phyloP scores from a whole-genome alignment of 306 rosid species.

The Adenanthera pavonina region DNA sequence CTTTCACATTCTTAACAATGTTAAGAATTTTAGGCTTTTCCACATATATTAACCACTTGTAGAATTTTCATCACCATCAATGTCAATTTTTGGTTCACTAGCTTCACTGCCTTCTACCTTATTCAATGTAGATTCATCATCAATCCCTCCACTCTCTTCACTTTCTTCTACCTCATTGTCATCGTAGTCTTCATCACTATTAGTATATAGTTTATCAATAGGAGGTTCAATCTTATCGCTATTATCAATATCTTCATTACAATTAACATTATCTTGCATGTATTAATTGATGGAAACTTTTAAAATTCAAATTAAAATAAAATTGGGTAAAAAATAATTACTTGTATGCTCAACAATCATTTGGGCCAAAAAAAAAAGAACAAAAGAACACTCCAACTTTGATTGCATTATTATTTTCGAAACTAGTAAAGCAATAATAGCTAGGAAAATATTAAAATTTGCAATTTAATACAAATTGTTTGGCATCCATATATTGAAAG shows the following conservation, averaged over 20 bases:
- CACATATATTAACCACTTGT: neutral
- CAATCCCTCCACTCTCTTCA: neutral
- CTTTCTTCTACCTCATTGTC: neutral
- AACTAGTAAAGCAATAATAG: too few species aligned
- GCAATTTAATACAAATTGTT: too few species aligned
- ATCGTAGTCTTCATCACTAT: neutral
- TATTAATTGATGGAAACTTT: too few species aligned
- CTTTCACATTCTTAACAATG: neutral
- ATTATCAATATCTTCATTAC: neutral
- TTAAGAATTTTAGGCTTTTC: neutral
- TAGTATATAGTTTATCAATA: neutral
- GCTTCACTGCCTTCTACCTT: neutral
- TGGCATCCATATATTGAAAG: too few species aligned
- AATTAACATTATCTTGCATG: too few species aligned
- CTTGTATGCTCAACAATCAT: too few species aligned
- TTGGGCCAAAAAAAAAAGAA: too few species aligned
- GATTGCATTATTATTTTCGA: too few species aligned
- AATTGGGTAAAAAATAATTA: too few species aligned
- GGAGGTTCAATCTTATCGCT: neutral
- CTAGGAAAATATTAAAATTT: too few species aligned
- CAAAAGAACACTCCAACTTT: too few species aligned
- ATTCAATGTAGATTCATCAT: neutral
- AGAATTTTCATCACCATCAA: neutral
- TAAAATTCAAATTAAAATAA: too few species aligned
- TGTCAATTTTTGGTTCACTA: neutral